A percentile compares a stretch with the other conserved stretches of the same genome.
phyloP scores from a whole-genome alignment of 2,329 filamentous ascomycete genomes.

The Dactylellina cionopaga region DNA sequence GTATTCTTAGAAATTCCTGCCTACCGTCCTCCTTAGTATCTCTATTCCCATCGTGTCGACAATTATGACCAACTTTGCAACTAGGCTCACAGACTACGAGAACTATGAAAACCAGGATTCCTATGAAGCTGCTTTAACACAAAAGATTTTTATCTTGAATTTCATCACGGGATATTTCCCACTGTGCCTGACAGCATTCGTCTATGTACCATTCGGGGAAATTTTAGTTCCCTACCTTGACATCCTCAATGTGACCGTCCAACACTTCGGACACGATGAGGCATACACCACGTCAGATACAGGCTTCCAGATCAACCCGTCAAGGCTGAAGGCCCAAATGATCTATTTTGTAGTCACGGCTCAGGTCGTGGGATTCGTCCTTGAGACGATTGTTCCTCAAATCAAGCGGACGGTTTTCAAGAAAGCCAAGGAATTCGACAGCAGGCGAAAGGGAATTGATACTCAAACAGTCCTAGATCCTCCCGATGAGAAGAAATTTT shows the following conservation, averaged over 20 bases:
- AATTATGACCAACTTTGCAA: conserved; percentile 79
- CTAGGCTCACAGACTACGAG: conserved; percentile 80
- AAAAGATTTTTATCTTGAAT: conserved; percentile 94
- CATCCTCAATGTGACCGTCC: conserved; percentile 78
- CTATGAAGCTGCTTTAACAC: conserved; percentile 83
- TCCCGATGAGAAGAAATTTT: conserved; percentile 81
- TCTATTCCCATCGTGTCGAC: conserved; percentile 81
- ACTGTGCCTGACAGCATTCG: conserved; percentile 89
- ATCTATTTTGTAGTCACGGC: conserved; percentile 96
- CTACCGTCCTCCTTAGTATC: conserved; percentile 85
- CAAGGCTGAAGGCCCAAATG: conserved; percentile 85
- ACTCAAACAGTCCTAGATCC: conserved; percentile 70
- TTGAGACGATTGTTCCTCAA: conserved; percentile 86
- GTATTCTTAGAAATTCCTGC: conserved; percentile 76
- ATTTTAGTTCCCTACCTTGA: conserved; percentile 86
- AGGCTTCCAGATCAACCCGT: conserved; percentile 82
- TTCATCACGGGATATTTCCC: conserved; percentile 96
- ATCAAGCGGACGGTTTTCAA: conserved; percentile 79
- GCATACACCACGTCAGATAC: conserved; percentile 70
- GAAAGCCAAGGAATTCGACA: conserved; percentile 81
- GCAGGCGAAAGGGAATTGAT: conserved; percentile 67
- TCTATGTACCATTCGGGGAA: conserved; percentile 91
- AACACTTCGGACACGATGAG: conserved; percentile 78
- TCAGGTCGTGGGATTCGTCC: conserved; percentile 84
- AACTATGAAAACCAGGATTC: conserved; percentile 91